phyloP scores from a whole-genome alignment of 1,139 yeast genomes.

The Spathaspora sp. region DNA sequence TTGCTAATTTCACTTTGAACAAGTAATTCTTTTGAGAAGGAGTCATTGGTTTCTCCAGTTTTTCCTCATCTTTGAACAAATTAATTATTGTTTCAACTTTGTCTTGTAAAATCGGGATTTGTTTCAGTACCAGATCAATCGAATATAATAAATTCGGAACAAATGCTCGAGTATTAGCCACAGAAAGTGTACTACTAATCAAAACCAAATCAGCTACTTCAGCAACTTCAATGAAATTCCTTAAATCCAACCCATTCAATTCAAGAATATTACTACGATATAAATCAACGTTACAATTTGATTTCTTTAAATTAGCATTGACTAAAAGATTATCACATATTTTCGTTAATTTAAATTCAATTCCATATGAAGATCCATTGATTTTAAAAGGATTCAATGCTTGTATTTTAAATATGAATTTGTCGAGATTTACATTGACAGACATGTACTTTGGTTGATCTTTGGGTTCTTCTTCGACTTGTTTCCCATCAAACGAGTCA shows the following conservation, averaged over 20 bases:
- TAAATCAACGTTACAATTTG: slow-evolving; percentile 8
- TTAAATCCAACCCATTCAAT: slow-evolving; percentile 32
- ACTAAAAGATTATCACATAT: slow-evolving; percentile 1
- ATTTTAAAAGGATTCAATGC: slow-evolving; percentile 17
- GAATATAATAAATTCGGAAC: slow-evolving; percentile 29
- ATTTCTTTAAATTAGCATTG: slow-evolving; percentile 6
- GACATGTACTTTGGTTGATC: slow-evolving; percentile 11
- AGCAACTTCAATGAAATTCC: slow-evolving; percentile 19
- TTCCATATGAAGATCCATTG: slow-evolving; percentile 8
- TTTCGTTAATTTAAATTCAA: slow-evolving; percentile 4
- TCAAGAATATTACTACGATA: slow-evolving; percentile 19
- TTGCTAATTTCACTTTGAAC: slow-evolving; percentile 29
- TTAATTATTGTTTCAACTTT: slow-evolving; percentile 18
- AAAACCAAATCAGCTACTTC: slow-evolving; percentile 17
- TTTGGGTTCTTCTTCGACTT: neutral
- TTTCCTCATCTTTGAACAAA: slow-evolving; percentile 3
- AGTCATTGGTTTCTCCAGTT: neutral
- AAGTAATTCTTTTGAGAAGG: slow-evolving; percentile 6
- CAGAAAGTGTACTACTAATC: slow-evolving; percentile 19
- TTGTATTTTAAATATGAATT: slow-evolving; percentile 22
- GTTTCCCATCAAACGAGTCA: neutral
- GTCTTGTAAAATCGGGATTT: slow-evolving; percentile 14
- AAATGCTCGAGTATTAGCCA: slow-evolving; percentile 36
- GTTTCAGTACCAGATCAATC: slow-evolving; percentile 17
- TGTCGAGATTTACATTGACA: slow-evolving; percentile 19